Conservation (phyloP, 2,329 filamentous ascomycete genomes). For the Didymella lethalis region DNA sequence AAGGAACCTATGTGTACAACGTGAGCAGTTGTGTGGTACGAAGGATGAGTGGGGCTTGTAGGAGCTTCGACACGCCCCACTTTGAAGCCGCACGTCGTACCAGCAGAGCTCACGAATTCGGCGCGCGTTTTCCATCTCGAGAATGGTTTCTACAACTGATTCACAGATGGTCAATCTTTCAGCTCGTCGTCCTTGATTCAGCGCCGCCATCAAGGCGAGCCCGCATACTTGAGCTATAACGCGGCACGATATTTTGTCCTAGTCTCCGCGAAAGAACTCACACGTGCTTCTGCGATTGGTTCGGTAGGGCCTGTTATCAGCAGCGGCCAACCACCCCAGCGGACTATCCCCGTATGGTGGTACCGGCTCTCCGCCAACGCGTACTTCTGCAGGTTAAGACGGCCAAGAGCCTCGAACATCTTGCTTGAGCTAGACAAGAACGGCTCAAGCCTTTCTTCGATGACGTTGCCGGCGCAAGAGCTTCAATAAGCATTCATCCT, state of each 20-base stretch:
- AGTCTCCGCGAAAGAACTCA: constrained; percentile 2
- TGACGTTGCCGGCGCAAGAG: constrained; percentile 11
- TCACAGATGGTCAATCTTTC: background rate
- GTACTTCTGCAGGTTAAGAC: constrained; percentile 11
- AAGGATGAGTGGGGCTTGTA: background rate
- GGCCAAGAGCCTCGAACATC: constrained; percentile 7
- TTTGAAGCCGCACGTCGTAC: background rate
- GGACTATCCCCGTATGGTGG: constrained; percentile 1
- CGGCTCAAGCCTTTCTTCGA: constrained; percentile 11
- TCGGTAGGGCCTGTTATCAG: constrained; percentile 16
- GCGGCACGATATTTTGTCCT: background rate
- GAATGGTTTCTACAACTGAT: background rate
- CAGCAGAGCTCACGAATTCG: background rate
- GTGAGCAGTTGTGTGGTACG: background rate
- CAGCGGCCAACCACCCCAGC: constrained; percentile 9
- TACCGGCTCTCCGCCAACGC: constrained; percentile 10
- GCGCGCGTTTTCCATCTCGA: background rate
- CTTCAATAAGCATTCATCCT: constrained; percentile 9
- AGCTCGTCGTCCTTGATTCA: background rate
- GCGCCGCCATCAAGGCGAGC: background rate
- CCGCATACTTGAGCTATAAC: background rate
- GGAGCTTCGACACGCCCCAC: constrained; percentile 2
- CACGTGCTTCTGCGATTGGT: constrained; percentile 20
- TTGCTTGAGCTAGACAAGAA: constrained; percentile 19
- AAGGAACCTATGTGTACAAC: background rate